Percentiles rank a stretch among this genome's conserved stretches.
Evolutionary conservation across 495 filamentous ascomycete species (phyloP).

Genomic region (Pseudevernia furfuracea): DNA sequence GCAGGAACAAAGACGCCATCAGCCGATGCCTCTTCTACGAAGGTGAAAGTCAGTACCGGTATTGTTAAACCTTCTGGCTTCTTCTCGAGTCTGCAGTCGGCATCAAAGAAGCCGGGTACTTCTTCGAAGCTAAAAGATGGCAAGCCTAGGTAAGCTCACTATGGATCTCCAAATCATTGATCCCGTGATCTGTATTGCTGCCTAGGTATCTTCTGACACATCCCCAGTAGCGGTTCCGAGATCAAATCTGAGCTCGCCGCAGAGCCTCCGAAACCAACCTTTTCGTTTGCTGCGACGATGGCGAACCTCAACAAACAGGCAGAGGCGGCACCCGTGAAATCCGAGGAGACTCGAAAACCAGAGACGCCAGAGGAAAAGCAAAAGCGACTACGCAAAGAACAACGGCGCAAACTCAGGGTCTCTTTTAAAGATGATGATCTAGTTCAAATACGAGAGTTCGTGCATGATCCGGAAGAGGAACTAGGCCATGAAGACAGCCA

Average conservation of each 20-base stretch:
- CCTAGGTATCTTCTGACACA: conserved; percentile 23
- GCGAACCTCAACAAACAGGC: conserved; percentile 60
- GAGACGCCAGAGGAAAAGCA: conserved; percentile 71
- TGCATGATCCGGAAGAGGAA: conserved; percentile 75
- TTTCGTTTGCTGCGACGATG: conserved; percentile 53
- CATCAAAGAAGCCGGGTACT: conserved; percentile 54
- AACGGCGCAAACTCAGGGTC: conserved; percentile 61
- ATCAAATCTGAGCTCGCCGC: conserved; percentile 34
- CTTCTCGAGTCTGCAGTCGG: conserved; percentile 52
- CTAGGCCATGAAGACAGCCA: conserved; percentile 59
- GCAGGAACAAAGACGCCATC: background rate
- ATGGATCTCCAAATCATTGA: background rate
- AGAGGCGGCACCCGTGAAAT: conserved; percentile 47
- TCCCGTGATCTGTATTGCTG: background rate
- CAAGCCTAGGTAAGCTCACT: conserved; percentile 21
- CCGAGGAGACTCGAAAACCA: conserved; percentile 46
- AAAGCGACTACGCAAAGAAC: conserved; percentile 72
- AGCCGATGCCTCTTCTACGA: conserved; percentile 30
- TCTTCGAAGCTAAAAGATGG: conserved; percentile 31
- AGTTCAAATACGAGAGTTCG: conserved; percentile 63
- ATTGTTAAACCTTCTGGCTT: conserved; percentile 51
- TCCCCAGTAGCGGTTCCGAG: conserved; percentile 31
- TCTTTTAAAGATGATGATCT: conserved; percentile 69
- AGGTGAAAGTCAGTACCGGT: conserved; percentile 43
- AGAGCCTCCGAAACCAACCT: conserved; percentile 39